Evolutionary conservation across 208 protist species (phyloP).

Genomic region (Acanthamoeba lenticulata): DNA sequence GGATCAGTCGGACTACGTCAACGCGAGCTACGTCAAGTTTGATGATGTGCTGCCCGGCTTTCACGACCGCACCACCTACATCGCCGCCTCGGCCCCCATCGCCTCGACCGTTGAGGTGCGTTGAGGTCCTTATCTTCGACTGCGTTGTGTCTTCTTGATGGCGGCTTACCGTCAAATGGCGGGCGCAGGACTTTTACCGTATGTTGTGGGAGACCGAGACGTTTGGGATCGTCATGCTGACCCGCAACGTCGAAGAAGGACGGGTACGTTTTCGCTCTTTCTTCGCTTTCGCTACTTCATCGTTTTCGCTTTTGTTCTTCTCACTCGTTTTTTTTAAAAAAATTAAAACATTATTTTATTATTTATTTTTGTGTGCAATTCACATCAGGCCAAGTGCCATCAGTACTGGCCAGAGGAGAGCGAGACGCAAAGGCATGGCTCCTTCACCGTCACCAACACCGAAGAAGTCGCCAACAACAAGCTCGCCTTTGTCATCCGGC

Average conservation of each 20-base stretch:
- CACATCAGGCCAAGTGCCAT: constrained; percentile 23
- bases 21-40: constrained; percentile 39
- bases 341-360: not conserved
- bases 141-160: not conserved
- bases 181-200: not conserved
- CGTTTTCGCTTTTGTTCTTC: not conserved
- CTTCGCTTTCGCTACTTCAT: not conserved
- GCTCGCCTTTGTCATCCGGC: not conserved
- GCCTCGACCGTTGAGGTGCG: constrained; percentile 13
- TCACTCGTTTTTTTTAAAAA: not conserved
- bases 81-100: constrained; percentile 38
- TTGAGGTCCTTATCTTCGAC: not conserved
- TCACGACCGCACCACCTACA: constrained; percentile 1
- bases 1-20: constrained; percentile 24
- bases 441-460: not conserved
- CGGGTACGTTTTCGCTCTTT: not conserved
- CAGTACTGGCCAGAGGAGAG: constrained; percentile 33
- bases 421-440: not conserved
- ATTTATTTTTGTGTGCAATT: not conserved
- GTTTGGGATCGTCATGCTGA: constrained; percentile 42
- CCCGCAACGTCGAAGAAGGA: constrained; percentile 5
- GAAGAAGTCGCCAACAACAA: not conserved
- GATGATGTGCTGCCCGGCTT: not conserved
- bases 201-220: constrained; percentile 42
- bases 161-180: not conserved